phyloP scores from a whole-genome alignment of 83 land plant species.

The Larix sibirica region DNA sequence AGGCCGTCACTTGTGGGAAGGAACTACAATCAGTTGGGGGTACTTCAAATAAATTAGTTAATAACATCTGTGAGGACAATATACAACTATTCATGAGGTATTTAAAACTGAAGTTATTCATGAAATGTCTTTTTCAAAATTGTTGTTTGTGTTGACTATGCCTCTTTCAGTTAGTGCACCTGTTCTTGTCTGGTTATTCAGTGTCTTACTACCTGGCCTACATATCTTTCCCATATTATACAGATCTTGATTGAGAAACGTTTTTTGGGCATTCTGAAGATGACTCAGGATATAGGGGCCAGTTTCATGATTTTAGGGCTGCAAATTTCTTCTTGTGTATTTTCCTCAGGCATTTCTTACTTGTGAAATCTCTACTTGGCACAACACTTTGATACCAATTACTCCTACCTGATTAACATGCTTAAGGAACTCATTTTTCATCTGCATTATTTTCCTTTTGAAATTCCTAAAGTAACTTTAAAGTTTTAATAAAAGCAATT shows the following conservation, averaged over 20 bases:
- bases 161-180: not conserved
- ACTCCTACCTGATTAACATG: not conserved
- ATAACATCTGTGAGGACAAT: not conserved
- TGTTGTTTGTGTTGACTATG: not conserved
- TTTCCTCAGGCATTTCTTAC: too few species aligned
- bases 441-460: not conserved
- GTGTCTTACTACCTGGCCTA: not conserved
- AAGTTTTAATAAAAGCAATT: too few species aligned
- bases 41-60: not conserved
- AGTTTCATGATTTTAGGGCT: too few species aligned
- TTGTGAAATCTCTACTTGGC: too few species aligned
- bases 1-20: not conserved
- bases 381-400: not conserved
- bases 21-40: not conserved
- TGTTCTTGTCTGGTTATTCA: not conserved
- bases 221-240: too few species aligned
- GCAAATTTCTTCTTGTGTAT: too few species aligned
- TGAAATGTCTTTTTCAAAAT: not conserved
- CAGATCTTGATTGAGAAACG: too few species aligned
- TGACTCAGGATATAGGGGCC: too few species aligned
- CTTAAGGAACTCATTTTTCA: not conserved
- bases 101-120: not conserved
- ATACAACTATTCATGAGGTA: constrained; percentile 14
- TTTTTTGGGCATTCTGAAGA: not conserved
- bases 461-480: too few species aligned